Conservation (phyloP, 495 filamentous ascomycete species). For the Xylaria acuta region DNA sequence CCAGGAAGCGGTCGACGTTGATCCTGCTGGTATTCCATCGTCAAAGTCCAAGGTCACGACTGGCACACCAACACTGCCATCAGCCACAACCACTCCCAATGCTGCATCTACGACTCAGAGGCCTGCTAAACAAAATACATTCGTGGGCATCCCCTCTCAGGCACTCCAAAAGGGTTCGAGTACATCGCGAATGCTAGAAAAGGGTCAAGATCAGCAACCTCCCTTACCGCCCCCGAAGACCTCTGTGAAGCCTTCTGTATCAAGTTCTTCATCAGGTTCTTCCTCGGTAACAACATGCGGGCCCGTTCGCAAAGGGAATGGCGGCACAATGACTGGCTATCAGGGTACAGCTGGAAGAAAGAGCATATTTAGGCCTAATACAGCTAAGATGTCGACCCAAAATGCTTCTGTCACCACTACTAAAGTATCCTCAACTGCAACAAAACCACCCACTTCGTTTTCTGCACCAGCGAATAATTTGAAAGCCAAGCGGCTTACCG, state of each 20-base stretch:
- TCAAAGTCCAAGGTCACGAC: slow-evolving; percentile 11
- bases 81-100: background rate
- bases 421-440: slow-evolving; percentile 22
- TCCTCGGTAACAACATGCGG: slow-evolving; percentile 9
- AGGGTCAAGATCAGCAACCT: slow-evolving; percentile 20
- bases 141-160: background rate
- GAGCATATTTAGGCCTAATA: slow-evolving; percentile 21
- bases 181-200: slow-evolving; percentile 4
- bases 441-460: background rate
- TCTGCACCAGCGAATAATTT: slow-evolving; percentile 29
- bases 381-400: background rate
- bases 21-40: slow-evolving; percentile 3
- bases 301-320: slow-evolving; percentile 10
- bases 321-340: slow-evolving; percentile 38
- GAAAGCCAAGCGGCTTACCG: slow-evolving; percentile 31
- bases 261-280: background rate
- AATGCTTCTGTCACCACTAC: background rate
- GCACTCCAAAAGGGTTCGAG: slow-evolving; percentile 2
- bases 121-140: slow-evolving; percentile 24
- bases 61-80: background rate
- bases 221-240: slow-evolving; percentile 3
- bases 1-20: slow-evolving; percentile 14
- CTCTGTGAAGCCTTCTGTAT: slow-evolving; percentile 7
- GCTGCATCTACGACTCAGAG: background rate
- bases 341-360: slow-evolving; percentile 40